phyloP scores from a whole-genome alignment of 495 filamentous ascomycete genomes.

The Immersiella caudata region DNA sequence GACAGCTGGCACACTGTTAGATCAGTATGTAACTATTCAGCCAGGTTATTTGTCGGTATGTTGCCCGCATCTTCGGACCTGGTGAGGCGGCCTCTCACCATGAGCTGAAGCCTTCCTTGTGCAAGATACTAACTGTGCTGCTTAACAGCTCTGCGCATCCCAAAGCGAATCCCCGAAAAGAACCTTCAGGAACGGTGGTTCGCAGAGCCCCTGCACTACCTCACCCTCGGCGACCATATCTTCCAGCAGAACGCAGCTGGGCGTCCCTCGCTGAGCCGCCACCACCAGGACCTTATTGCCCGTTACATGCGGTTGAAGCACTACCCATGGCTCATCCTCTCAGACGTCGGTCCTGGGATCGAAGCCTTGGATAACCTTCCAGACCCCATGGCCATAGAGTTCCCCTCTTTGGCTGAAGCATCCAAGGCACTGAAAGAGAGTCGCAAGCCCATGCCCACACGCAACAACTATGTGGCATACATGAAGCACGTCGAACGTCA shows the following conservation, averaged over 20 bases:
- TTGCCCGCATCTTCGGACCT: slow-evolving; percentile 16
- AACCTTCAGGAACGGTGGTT: slow-evolving; percentile 88
- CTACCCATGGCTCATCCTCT: slow-evolving; percentile 78
- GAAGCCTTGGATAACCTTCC: slow-evolving; percentile 51
- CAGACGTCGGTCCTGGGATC: slow-evolving; percentile 71
- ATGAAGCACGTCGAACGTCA: slow-evolving; percentile 80
- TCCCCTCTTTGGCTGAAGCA: slow-evolving; percentile 68
- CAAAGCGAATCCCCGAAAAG: slow-evolving; percentile 73
- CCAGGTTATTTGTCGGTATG: slow-evolving; percentile 85
- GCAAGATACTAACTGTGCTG: neutral
- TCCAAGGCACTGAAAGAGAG: slow-evolving; percentile 42
- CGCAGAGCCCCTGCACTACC: slow-evolving; percentile 82
- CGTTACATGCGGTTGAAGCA: slow-evolving; percentile 82
- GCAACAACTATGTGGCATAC: slow-evolving; percentile 70
- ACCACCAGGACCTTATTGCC: slow-evolving; percentile 77
- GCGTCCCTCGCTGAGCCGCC: slow-evolving; percentile 78
- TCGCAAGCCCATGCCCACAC: slow-evolving; percentile 33
- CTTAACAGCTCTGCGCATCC: slow-evolving; percentile 70
- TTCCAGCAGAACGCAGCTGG: slow-evolving; percentile 81
- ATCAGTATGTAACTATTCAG: slow-evolving; percentile 81
- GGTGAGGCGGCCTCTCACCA: neutral
- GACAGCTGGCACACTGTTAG: slow-evolving; percentile 92
- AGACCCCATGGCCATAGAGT: slow-evolving; percentile 46
- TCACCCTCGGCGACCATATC: slow-evolving; percentile 65
- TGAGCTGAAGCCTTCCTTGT: neutral